Evolutionary conservation across 2,329 filamentous ascomycete species (phyloP), one percentile per base, ranked within the genome.

Genomic region (Aaosphaeria pasadenensis): DNA sequence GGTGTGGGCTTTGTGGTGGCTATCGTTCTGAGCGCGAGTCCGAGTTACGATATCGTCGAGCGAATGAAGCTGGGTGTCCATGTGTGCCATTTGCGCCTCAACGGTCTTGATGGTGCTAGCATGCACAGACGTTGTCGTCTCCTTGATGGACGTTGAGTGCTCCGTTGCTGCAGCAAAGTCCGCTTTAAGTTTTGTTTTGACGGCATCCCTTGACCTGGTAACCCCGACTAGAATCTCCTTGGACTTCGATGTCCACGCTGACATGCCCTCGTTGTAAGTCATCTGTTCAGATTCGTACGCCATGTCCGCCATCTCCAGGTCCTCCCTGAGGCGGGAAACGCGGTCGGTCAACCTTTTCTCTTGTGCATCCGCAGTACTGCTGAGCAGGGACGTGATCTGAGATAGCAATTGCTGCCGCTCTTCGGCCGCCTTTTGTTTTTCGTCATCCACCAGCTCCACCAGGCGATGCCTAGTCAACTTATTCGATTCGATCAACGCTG

Each of bases 91-190:
- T 72, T 99, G 94, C 48, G 88, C 86, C 62, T 92, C 88, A 9
- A 97, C 91, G 49, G 95, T 92, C 5, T 86, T 86, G 30, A 96
- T 84, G 0, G 92, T 96, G 71, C 95, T 88, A 32, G 88, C 87
- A 57, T 99, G 91, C 1, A 97, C 91, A 2, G 89, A 89, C 58
- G 88, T 87, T 0, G 92, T 91, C 0, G 88, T 88, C 6, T 82
- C 80, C 58, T 92, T 89, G 58, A 99, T 92, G 5, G 87, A 85
- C n/a, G 79, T 84, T 59, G 91, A 95, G 62, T 89, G 86, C 48
- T 87, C 80, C 58, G 89, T 88, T 35, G 92, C 89, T 30, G 88
- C 84, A 52, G 82, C 84, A 87, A 91, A 96, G 66, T 96, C 91
- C 47, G 88, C 83, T 71, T 94, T 87, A 66, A 97, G 81, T 73